phyloP scores from a whole-genome alignment of 2,329 filamentous ascomycete genomes.

The Venturia effusa region DNA sequence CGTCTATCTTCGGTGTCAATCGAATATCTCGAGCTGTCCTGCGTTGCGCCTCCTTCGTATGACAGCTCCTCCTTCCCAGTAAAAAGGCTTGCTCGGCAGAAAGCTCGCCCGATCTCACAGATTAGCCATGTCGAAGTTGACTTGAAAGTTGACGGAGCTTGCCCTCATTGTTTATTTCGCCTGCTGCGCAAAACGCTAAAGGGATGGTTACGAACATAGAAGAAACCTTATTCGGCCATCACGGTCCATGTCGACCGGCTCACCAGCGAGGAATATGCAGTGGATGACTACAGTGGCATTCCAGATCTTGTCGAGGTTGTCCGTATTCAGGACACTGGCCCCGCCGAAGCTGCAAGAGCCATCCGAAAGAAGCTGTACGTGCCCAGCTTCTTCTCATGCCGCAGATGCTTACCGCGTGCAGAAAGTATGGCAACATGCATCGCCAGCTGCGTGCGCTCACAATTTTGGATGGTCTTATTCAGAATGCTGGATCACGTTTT shows the following conservation, averaged over 20 bases:
- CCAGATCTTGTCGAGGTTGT: slow-evolving; percentile 92
- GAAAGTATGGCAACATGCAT: slow-evolving; percentile 91
- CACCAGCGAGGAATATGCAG: slow-evolving; percentile 79
- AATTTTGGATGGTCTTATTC: slow-evolving; percentile 84
- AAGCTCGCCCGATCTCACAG: slow-evolving; percentile 1
- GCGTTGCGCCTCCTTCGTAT: background rate
- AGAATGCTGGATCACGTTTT: slow-evolving; percentile 83
- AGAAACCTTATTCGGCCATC: slow-evolving; percentile 88
- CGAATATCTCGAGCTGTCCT: background rate
- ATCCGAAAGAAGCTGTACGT: slow-evolving; percentile 84
- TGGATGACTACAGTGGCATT: slow-evolving; percentile 84
- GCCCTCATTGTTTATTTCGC: slow-evolving; percentile 2
- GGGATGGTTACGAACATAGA: slow-evolving; percentile 22
- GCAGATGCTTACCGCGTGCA: slow-evolving; percentile 19
- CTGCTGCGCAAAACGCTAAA: slow-evolving; percentile 9
- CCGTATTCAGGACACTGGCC: slow-evolving; percentile 75
- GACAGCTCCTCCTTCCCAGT: background rate
- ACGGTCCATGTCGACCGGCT: slow-evolving; percentile 86
- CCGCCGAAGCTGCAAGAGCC: slow-evolving; percentile 79
- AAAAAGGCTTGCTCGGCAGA: background rate
- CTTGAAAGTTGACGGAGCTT: background rate
- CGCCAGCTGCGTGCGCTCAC: slow-evolving; percentile 81
- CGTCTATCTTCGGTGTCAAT: background rate
- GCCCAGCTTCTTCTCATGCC: background rate
- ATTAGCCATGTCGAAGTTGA: background rate